Percentiles rank a stretch among this genome's conserved stretches.
Evolutionary conservation across 2,329 filamentous ascomycete genomes (phyloP).

Genomic region (Westerdykella sp.): DNA sequence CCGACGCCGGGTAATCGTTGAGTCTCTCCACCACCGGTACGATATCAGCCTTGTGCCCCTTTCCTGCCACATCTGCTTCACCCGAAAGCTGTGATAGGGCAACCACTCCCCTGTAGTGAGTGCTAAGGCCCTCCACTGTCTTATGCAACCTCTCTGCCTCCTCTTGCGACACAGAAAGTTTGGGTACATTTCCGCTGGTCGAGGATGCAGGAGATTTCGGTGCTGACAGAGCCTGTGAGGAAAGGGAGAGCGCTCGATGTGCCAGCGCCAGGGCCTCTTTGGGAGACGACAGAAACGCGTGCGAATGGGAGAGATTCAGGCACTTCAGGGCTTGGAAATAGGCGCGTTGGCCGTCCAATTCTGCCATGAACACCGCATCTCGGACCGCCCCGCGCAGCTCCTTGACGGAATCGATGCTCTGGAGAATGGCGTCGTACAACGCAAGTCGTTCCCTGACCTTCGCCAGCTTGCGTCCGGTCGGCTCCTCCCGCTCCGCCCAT

Average conservation of each 20-base stretch:
- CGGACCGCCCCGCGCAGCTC: conserved; percentile 86
- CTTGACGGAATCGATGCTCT: conserved; percentile 84
- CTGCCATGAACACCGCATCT: conserved; percentile 67
- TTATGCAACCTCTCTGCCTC: conserved; percentile 55
- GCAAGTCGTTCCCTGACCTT: conserved; percentile 81
- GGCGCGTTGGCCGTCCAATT: conserved; percentile 68
- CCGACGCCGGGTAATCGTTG: conserved; percentile 64
- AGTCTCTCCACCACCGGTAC: conserved; percentile 68
- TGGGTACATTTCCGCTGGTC: conserved; percentile 48
- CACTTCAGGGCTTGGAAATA: conserved; percentile 92
- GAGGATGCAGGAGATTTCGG: conserved; percentile 31
- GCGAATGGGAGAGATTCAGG: conserved; percentile 77
- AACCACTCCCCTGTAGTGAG: conserved; percentile 77
- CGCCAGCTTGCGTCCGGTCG: conserved; percentile 67
- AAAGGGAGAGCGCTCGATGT: conserved; percentile 62
- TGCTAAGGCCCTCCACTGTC: conserved; percentile 64
- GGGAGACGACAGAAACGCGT: conserved; percentile 65
- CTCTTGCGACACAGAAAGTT: conserved; percentile 58
- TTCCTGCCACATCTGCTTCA: conserved; percentile 44
- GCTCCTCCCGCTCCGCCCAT: conserved; percentile 52
- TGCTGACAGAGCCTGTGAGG: conserved; percentile 45
- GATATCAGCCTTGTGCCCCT: conserved; percentile 40
- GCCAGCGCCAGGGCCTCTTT: conserved; percentile 82
- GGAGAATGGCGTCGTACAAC: conserved; percentile 82
- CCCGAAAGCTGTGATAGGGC: conserved; percentile 63